Conservation (phyloP, 257 asterid genomes). For the Haberlea rhodopensis region DNA sequence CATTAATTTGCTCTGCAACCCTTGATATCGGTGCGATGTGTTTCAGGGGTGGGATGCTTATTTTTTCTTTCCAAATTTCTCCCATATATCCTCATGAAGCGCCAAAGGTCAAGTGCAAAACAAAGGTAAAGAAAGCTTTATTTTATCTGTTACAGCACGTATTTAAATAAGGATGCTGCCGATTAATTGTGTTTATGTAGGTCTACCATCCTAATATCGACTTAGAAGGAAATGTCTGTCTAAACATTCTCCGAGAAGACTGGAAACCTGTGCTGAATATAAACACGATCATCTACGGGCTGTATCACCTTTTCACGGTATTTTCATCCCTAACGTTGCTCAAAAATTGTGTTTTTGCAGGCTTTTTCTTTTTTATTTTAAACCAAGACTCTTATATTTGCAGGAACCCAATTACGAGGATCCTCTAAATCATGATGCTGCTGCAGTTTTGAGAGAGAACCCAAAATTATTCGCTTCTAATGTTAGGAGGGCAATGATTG, state of each 20-base stretch:
- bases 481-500: slow-evolving; percentile 86
- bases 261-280: slow-evolving; percentile 98
- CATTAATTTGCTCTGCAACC: not conserved
- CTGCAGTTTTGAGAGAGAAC: slow-evolving; percentile 83
- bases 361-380: slow-evolving; percentile 16
- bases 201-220: slow-evolving; percentile 97
- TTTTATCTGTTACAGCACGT: not conserved
- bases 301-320: slow-evolving; percentile 97
- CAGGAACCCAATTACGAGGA: slow-evolving; percentile 99
- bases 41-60: slow-evolving; percentile 74
- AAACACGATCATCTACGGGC: slow-evolving; percentile 81
- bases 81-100: slow-evolving; percentile 96
- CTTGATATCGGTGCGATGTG: slow-evolving; percentile 22
- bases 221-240: slow-evolving; percentile 94
- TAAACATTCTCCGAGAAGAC: slow-evolving; percentile 97
- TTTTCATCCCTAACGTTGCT: not conserved
- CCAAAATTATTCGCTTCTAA: slow-evolving; percentile 81
- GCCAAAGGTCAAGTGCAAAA: slow-evolving; percentile 98
- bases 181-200: slow-evolving; percentile 34
- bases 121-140: slow-evolving; percentile 56
- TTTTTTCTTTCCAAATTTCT: slow-evolving; percentile 84
- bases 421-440: slow-evolving; percentile 95
- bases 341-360: not conserved
- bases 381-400: slow-evolving; percentile 6
- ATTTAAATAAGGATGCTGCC: not conserved